These are phyloP conservation scores for Suillus americanus DNA, from an alignment of 768 basidiomycete species.

Conservation along the genomic window DNA sequence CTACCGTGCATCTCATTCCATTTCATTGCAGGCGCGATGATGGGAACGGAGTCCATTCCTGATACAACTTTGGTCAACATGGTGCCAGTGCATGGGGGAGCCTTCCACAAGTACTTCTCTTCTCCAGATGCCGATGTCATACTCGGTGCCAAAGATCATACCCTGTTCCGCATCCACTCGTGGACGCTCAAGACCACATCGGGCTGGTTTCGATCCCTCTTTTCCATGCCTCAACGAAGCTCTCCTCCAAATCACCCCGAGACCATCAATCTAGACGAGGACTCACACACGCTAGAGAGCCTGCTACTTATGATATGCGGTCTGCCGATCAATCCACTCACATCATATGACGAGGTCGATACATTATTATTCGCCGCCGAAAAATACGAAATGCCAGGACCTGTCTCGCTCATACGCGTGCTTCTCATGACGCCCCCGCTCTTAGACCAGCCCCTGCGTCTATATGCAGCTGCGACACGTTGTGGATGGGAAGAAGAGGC, in stretches of 20 bases:
- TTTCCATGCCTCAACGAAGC: constrained; percentile 49
- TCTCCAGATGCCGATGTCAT: constrained; percentile 56
- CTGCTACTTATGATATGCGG: constrained; percentile 65
- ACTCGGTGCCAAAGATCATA: constrained; percentile 49
- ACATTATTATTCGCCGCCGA: constrained; percentile 61
- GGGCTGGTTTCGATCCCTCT: constrained; percentile 63
- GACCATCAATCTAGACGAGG: constrained; percentile 57
- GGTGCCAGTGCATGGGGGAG: too few species aligned
- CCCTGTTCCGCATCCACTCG: constrained; percentile 58
- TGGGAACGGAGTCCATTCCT: background rate
- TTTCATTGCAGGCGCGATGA: background rate
- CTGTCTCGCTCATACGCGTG: constrained; percentile 57
- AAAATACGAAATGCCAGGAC: constrained; percentile 71
- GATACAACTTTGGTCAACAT: background rate
- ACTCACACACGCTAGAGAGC: constrained; percentile 50
- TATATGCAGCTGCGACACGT: constrained; percentile 56
- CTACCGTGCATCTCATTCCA: background rate
- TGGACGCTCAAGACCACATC: constrained; percentile 63
- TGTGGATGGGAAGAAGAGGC: constrained; percentile 61
- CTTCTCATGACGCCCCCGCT: constrained; percentile 54
- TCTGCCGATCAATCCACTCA: constrained; percentile 47
- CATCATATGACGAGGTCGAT: constrained; percentile 55
- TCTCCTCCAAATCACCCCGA: constrained; percentile 24
- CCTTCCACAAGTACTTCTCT: constrained; percentile 47
- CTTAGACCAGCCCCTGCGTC: constrained; percentile 47